Evolutionary conservation across 805 yeast species (phyloP).

Genomic region (Lipomyces chichibuensis): DNA sequence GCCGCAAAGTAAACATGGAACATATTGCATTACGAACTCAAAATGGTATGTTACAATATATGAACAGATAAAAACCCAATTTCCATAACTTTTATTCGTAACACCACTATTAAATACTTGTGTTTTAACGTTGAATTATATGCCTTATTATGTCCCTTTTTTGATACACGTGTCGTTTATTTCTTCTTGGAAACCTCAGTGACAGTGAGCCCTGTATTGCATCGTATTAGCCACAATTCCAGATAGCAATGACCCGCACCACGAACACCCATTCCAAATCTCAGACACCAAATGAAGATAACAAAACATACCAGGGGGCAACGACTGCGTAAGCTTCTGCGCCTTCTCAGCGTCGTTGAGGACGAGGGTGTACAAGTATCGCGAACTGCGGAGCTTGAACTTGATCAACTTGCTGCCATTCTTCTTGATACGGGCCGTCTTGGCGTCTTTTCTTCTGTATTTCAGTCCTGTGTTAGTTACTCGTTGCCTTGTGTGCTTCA

Average conservation of each 20-base stretch:
- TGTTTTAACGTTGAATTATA: neutral
- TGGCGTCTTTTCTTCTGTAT: conserved; percentile 75
- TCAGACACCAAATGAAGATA: neutral
- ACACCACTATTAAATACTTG: neutral
- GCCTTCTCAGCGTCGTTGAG: conserved; percentile 97
- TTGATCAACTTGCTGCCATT: conserved; percentile 93
- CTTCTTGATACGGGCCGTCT: conserved; percentile 90
- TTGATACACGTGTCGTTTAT: neutral
- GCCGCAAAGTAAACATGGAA: neutral
- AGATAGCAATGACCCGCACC: neutral
- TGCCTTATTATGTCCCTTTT: neutral
- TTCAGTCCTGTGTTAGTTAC: neutral
- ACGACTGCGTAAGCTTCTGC: conserved; percentile 94
- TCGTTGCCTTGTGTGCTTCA: neutral
- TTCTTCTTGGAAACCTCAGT: conserved; percentile 29
- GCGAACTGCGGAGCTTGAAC: conserved; percentile 98
- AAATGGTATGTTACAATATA: conserved; percentile 6
- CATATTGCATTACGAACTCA: neutral
- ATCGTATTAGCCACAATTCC: neutral
- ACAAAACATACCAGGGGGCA: conserved; percentile 67
- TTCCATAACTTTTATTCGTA: conserved; percentile 13
- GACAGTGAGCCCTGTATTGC: conserved; percentile 30
- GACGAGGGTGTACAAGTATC: conserved; percentile 90
- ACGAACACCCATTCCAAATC: neutral
- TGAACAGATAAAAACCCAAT: conserved; percentile 1